Base-by-base conservation (phyloP, 352 stramenopile species). In the Globisporangium abappressorium region DNA sequence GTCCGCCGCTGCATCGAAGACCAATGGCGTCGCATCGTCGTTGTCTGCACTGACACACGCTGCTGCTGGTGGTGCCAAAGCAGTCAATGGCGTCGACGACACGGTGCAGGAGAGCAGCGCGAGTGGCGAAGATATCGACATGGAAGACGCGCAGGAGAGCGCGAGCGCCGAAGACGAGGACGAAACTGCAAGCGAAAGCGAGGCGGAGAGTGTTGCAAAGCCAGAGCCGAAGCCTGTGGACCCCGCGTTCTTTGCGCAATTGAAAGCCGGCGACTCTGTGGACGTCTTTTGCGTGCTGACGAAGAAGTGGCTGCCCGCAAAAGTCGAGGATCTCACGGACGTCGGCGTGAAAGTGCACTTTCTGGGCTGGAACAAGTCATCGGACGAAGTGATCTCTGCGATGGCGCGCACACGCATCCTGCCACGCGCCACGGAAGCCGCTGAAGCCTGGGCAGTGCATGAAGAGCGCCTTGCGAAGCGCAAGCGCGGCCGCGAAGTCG, bases 341-440 rank as follows among this genome's bases (percentile, higher is more conserved):
- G 64, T 67, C 2, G 26, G 62, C 14, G 80, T 74, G 59, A 77
- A 46, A 36, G 74, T 93, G 62, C 83, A 91, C 57, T 93, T 81
- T 65, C 80, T 93, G 72, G 82, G 79, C 34, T 91, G 82, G 83
- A 89, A 79, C 62, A 81, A 81, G 18, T 78, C 76, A 36, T 76
- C 70, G 22, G 76, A 92, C 64, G 85, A 91, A 46, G 65, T 78
- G 28, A 82, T 92, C 56, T 57, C 59, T 8, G 70, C 69, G 30
- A 20, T 47, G 24, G 75, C 51, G 33, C 66, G 61, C 22, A 72
- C 71, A 33, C 79, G 78, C 41, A 79, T 93, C 43, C 76, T 79
- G 22, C 77, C 82, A 8, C 73, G 72, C 34, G 78, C 71, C 12
- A 68, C 70, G 2, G 67, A 84, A 56, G 79, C 80, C 3, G 43